Evolutionary conservation across 495 filamentous ascomycete genomes (phyloP).

Genomic region (Neohortaea acidophila): DNA sequence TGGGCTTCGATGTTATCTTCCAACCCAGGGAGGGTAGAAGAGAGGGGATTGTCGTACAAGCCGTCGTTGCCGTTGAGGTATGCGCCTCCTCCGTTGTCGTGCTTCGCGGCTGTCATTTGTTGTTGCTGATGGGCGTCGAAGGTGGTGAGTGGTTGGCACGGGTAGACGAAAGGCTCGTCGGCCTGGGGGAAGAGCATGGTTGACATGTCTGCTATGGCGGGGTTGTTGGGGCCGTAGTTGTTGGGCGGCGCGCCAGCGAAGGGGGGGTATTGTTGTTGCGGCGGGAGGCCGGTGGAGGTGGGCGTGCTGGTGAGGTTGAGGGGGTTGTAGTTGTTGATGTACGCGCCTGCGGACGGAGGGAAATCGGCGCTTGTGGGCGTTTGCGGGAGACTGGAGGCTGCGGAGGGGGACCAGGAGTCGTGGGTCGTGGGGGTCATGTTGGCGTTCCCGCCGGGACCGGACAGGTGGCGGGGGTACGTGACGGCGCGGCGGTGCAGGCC

Average conservation of each 20-base stretch:
- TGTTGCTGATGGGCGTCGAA: constrained; percentile 35
- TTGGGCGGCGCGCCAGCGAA: constrained; percentile 16
- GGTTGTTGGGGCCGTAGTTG: constrained; percentile 27
- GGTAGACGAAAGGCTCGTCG: constrained; percentile 73
- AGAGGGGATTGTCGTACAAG: constrained; percentile 1
- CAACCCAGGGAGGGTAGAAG: neutral
- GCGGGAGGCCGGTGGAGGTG: constrained; percentile 15
- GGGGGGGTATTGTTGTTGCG: constrained; percentile 11
- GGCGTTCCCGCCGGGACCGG: neutral
- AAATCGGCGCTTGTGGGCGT: constrained; percentile 9
- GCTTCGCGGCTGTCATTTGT: too few species aligned
- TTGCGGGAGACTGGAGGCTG: constrained; percentile 5
- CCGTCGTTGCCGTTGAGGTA: too few species aligned
- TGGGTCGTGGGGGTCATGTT: constrained; percentile 1
- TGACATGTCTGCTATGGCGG: constrained; percentile 54
- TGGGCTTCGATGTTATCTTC: constrained; percentile 39
- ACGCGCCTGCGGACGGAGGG: neutral
- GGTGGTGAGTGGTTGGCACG: constrained; percentile 62
- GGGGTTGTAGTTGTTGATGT: neutral
- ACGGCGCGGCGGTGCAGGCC: constrained; percentile 29
- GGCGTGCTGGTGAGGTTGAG: neutral
- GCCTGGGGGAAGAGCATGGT: constrained; percentile 85
- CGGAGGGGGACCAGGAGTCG: constrained; percentile 11
- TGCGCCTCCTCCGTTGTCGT: too few species aligned
- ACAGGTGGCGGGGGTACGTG: constrained; percentile 33